A percentile compares a stretch with the other conserved stretches of the same genome.
Evolutionary conservation across 495 filamentous ascomycete species (phyloP).

Genomic region (Penicillium goetzii): DNA sequence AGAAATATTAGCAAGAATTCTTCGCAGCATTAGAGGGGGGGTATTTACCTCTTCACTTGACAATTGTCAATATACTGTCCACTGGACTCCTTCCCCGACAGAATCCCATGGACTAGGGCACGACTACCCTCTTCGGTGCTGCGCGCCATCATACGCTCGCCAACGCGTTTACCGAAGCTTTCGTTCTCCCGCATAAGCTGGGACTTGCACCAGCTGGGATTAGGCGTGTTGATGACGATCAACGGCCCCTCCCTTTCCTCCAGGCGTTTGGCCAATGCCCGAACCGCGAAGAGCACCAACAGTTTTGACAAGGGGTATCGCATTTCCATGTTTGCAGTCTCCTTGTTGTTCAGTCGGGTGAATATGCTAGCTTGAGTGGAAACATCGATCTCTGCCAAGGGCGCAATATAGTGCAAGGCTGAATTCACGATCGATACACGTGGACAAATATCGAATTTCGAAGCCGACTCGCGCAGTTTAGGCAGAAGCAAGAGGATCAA

Average conservation of each 20-base stretch:
- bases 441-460: constrained; percentile 25
- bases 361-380: constrained; percentile 24
- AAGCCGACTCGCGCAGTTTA: constrained; percentile 33
- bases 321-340: constrained; percentile 30
- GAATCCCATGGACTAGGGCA: constrained; percentile 37
- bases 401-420: constrained; percentile 28
- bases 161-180: constrained; percentile 14
- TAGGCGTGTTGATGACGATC: constrained; percentile 25
- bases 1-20: constrained; percentile 9
- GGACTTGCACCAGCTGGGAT: constrained; percentile 28
- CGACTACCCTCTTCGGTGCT: constrained; percentile 43
- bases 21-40: neutral
- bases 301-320: constrained; percentile 39
- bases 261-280: constrained; percentile 32
- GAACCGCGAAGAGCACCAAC: constrained; percentile 33
- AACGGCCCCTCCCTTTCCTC: constrained; percentile 8
- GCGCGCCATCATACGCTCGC: constrained; percentile 36
- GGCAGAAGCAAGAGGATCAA: constrained; percentile 25
- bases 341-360: constrained; percentile 27
- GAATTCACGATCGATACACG: constrained; percentile 33
- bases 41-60: constrained; percentile 24
- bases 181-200: constrained; percentile 13
- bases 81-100: constrained; percentile 33
- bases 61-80: constrained; percentile 43
- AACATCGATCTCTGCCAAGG: constrained; percentile 26